Evolutionary conservation across 805 yeast genomes (phyloP).

Genomic region (Sungouiella thailandica): DNA sequence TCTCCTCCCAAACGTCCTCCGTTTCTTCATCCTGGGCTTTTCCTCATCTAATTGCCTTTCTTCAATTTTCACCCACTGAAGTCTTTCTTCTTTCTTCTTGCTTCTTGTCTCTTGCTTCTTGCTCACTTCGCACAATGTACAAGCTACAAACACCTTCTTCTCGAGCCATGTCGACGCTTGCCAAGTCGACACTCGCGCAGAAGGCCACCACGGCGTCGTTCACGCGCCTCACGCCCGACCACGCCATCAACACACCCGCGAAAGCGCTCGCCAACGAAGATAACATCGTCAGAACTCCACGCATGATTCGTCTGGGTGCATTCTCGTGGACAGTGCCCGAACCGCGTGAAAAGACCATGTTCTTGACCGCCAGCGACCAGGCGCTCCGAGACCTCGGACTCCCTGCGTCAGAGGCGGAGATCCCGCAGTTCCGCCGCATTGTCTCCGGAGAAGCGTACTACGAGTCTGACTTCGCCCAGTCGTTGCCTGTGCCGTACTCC

Average conservation of each 20-base stretch:
- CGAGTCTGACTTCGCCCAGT: conserved; percentile 14
- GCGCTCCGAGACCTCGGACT: conserved; percentile 65
- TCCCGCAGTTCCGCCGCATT: conserved; percentile 46
- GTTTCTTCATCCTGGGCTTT: too few relatives aligned
- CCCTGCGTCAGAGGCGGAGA: conserved; percentile 28
- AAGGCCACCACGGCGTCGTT: conserved; percentile 29
- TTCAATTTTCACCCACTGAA: too few relatives aligned
- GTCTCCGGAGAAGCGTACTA: conserved; percentile 54
- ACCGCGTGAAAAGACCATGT: conserved; percentile 44
- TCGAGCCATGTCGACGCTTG: conserved; percentile 16
- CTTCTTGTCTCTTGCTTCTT: too few relatives aligned
- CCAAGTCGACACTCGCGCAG: conserved; percentile 21
- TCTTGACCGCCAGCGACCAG: conserved; percentile 51
- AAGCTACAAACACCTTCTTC: background rate
- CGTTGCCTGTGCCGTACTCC: conserved; percentile 67
- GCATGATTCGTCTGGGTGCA: conserved; percentile 49
- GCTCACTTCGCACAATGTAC: background rate
- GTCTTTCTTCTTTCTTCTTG: too few relatives aligned
- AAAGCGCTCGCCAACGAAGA: conserved; percentile 26
- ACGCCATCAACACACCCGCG: conserved; percentile 19
- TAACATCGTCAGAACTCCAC: conserved; percentile 31
- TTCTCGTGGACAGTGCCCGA: conserved; percentile 75
- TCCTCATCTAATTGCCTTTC: too few relatives aligned
- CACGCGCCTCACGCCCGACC: conserved; percentile 28
- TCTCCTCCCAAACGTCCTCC: too few relatives aligned